Evolutionary conservation across 2,329 filamentous ascomycete species (phyloP), one percentile per base, ranked within the genome.

Genomic region (Amphichorda felina): DNA sequence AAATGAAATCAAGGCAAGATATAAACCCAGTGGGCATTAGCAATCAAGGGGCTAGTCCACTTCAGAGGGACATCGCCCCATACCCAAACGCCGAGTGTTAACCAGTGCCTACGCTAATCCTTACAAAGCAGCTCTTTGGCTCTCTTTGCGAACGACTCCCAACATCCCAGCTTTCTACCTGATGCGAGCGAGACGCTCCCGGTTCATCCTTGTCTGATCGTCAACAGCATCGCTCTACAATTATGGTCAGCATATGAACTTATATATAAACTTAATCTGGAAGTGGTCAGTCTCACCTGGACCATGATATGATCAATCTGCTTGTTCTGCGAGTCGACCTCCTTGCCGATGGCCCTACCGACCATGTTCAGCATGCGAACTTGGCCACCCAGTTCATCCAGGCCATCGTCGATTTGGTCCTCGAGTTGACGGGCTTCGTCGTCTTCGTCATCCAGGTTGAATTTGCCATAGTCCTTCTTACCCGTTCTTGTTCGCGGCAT

Each of bases 201-300:
- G 70, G 64, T 88, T 88, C 71, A 85, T 76, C 39, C 76, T 75
- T 48, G 89, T 83, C 51, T 82, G 74, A 45, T 89, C 82, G 56
- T 87, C 82, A 45, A 94, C 83, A 47, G 68, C 72, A 54, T 94
- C 86, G 60, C 79, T 89, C 84, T 85, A 55, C 36, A 36, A 31
- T 9, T 25, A 30, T 15, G 29, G 17, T 62, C 51, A 64, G 56
- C 29, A 16, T 10, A 30, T 16, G 9, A 16, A 15, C 5, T 7
- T 7, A 13, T 28, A 13, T 15, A n/a, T 28, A n/a, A 15, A 25
- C 8, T 25, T 8, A 8, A 25, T 15, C 11, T 9, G 16, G 14
- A 17, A 28, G 27, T 4, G 5, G 11, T 17, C 14, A 17, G 15
- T 31, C 29, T 31, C 60, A 82, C 82, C 80, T 93, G 93, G 45